A percentile compares a stretch with the other conserved stretches of the same genome.
Conservation (phyloP, 2,329 filamentous ascomycete genomes). For the Cytospora paraplurivora region DNA sequence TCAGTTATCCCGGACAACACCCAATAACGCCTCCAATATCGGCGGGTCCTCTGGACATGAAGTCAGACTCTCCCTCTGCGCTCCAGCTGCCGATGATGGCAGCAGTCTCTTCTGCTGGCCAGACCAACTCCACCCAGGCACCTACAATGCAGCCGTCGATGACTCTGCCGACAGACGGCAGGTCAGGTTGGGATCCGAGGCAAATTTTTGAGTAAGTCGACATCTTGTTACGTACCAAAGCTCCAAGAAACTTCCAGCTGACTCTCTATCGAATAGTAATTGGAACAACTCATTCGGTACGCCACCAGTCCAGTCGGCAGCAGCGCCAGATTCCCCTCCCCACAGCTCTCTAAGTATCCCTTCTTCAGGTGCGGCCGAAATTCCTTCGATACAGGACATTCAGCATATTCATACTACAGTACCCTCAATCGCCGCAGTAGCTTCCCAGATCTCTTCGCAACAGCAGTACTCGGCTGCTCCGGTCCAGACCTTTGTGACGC, state of each 20-base stretch:
- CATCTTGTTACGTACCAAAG: neutral
- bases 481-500: constrained; percentile 64
- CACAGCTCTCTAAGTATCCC: constrained; percentile 56
- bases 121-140: constrained; percentile 52
- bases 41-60: constrained; percentile 69
- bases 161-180: constrained; percentile 57
- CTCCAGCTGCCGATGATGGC: constrained; percentile 73
- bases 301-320: constrained; percentile 52
- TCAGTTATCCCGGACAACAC: constrained; percentile 65
- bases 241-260: constrained; percentile 28
- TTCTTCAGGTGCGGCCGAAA: constrained; percentile 56
- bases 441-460: constrained; percentile 41
- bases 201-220: constrained; percentile 83
- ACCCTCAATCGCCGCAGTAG: constrained; percentile 38
- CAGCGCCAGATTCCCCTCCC: constrained; percentile 43
- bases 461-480: constrained; percentile 56
- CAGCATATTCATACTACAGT: constrained; percentile 50
- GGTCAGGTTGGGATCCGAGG: constrained; percentile 78
- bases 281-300: constrained; percentile 95
- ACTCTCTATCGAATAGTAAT: constrained; percentile 59
- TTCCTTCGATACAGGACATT: constrained; percentile 56
- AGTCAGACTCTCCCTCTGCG: constrained; percentile 71
- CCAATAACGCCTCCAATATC: constrained; percentile 83
- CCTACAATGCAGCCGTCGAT: constrained; percentile 57
- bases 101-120: constrained; percentile 40